Evolutionary conservation across 257 asterid genomes (phyloP).

Genomic region (Nicotiana sylvestris): DNA sequence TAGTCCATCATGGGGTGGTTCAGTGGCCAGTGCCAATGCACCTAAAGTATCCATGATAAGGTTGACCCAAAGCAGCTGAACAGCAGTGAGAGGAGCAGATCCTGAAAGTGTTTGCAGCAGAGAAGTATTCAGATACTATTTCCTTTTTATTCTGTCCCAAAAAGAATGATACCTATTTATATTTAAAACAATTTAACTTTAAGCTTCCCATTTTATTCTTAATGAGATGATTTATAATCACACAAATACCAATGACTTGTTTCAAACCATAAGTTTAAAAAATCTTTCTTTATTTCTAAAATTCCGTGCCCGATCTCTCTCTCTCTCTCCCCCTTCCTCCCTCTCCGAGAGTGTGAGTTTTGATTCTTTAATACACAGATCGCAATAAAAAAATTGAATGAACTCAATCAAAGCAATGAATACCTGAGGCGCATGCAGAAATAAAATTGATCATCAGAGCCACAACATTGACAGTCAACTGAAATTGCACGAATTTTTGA

Average conservation of each 20-base stretch:
- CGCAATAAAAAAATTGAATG: neutral
- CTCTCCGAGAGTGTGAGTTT: neutral
- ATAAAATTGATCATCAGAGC: slow-evolving; percentile 88
- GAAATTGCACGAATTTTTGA: slow-evolving; percentile 97
- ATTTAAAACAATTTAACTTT: no score
- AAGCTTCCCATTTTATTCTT: no score
- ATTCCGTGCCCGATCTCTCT: no score
- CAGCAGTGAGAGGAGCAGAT: slow-evolving; percentile 97
- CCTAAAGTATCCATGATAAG: slow-evolving; percentile 98
- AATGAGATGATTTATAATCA: no score
- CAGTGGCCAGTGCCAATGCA: slow-evolving; percentile 97
- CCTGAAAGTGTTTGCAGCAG: slow-evolving; percentile 40
- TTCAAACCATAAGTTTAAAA: no score
- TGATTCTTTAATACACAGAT: neutral
- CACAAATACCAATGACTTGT: no score
- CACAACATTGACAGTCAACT: slow-evolving; percentile 87
- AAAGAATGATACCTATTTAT: no score
- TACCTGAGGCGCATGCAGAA: slow-evolving; percentile 86
- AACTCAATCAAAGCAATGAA: neutral
- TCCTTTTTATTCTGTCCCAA: no score
- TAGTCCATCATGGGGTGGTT: slow-evolving; percentile 88
- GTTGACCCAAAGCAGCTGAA: slow-evolving; percentile 98
- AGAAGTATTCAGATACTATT: neutral
- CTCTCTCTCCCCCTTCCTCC: no score
- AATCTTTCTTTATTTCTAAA: no score